Evolutionary conservation across 768 basidiomycete genomes (phyloP).

Genomic region (Lactifluus pinguis): DNA sequence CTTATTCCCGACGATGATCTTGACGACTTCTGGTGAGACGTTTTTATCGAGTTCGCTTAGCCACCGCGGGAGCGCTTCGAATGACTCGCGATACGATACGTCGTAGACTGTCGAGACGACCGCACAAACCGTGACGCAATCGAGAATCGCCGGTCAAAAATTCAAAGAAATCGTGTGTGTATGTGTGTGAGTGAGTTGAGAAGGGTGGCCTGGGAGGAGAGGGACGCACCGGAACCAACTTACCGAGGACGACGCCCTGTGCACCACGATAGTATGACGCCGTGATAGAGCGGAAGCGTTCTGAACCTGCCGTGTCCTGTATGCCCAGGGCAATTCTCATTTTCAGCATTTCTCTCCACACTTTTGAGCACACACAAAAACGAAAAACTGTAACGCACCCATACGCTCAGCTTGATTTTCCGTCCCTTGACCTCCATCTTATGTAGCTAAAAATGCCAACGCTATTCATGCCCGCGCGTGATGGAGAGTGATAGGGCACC

Average conservation of each 20-base stretch:
- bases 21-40: conserved; percentile 74
- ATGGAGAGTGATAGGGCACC: too few species aligned
- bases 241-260: conserved; percentile 73
- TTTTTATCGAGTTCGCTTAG: conserved; percentile 90
- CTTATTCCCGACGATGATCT: conserved; percentile 94
- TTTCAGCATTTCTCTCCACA: not conserved
- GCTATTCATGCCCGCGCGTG: too few species aligned
- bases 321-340: not conserved
- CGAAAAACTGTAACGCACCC: conserved; percentile 49
- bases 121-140: too few species aligned
- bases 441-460: conserved; percentile 46
- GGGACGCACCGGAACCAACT: conserved; percentile 1
- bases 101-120: conserved; percentile 65
- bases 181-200: too few species aligned
- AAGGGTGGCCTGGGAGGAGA: not conserved
- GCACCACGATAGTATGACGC: conserved; percentile 90
- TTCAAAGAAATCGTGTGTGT: too few species aligned
- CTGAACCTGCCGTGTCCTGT: conserved; percentile 94
- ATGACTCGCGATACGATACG: conserved; percentile 85
- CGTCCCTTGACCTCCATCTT: conserved; percentile 80
- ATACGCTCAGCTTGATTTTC: conserved; percentile 90
- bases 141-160: too few species aligned
- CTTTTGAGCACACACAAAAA: not conserved
- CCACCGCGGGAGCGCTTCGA: conserved; percentile 90
- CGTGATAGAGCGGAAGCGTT: conserved; percentile 92